phyloP scores from a whole-genome alignment of 768 basidiomycete species.

The Cantharellus cinnabarinus region DNA sequence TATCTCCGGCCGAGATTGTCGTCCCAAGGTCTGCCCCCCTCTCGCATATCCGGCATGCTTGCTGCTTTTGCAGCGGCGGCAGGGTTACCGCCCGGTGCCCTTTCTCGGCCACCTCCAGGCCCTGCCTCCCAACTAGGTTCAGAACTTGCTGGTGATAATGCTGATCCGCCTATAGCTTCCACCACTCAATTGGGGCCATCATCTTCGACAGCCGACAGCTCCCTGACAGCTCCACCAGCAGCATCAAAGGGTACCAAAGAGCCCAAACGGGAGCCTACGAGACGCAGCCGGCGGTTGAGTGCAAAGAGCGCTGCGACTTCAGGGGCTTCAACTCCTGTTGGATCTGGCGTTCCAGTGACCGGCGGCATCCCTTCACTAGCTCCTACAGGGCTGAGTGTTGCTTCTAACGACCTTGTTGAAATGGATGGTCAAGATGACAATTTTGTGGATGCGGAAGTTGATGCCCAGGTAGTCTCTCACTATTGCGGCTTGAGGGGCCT shows the following conservation, averaged over 20 bases:
- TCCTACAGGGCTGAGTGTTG: conserved; percentile 1
- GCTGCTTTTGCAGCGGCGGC: conserved; percentile 64
- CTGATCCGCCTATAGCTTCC: conserved; percentile 19
- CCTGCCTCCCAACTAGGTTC: no score
- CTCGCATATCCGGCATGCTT: conserved; percentile 67
- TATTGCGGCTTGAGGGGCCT: not conserved
- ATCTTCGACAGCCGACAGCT: conserved; percentile 1
- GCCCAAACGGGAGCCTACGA: conserved; percentile 24
- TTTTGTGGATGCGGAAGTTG: not conserved
- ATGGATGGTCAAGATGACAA: conserved; percentile 1
- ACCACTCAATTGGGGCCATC: conserved; percentile 12
- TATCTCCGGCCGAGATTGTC: conserved; percentile 83
- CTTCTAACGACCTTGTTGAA: conserved; percentile 3
- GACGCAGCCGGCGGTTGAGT: conserved; percentile 69
- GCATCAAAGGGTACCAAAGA: not conserved
- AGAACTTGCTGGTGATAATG: conserved; percentile 9
- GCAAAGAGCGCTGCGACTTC: conserved; percentile 23
- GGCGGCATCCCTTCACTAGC: not conserved
- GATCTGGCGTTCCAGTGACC: conserved; percentile 5
- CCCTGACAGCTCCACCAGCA: not conserved
- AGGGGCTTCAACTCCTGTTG: conserved; percentile 6
- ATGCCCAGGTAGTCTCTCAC: not conserved
- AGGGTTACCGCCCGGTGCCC: conserved; percentile 36
- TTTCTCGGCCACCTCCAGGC: not conserved
- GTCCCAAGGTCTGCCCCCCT: conserved; percentile 19